Percentiles rank a stretch among this genome's conserved stretches.
Evolutionary conservation across 768 basidiomycete species (phyloP).

Genomic region (Podaxis pistillaris): DNA sequence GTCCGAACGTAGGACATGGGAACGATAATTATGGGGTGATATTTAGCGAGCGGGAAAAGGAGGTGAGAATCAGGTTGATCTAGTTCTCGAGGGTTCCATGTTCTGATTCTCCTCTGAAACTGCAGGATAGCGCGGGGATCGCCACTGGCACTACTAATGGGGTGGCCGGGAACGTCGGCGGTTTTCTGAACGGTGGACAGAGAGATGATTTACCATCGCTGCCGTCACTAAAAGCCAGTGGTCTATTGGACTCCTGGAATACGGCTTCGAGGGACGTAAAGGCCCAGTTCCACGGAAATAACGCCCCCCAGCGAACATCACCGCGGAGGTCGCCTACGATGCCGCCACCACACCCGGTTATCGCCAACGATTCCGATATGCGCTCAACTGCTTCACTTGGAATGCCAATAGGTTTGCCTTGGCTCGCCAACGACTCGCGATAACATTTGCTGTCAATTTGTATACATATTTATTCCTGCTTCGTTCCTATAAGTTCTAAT

Average conservation of each 20-base stretch:
- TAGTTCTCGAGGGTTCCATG: conserved; percentile 10
- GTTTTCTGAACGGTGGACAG: conserved; percentile 19
- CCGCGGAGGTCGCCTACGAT: conserved; percentile 27
- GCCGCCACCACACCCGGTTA: conserved; percentile 17
- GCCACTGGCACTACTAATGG: conserved; percentile 13
- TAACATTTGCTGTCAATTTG: conserved; percentile 22
- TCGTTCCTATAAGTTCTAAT: conserved; percentile 9
- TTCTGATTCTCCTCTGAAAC: conserved; percentile 8
- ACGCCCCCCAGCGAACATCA: conserved; percentile 23
- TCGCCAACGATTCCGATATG: conserved; percentile 26
- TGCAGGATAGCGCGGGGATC: conserved; percentile 13
- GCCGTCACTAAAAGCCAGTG: conserved; percentile 74
- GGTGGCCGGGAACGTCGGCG: conserved; percentile 18
- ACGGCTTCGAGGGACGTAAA: conserved; percentile 27
- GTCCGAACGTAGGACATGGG: conserved; percentile 20
- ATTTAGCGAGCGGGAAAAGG: conserved; percentile 22
- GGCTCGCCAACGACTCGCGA: conserved; percentile 65
- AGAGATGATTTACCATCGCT: conserved; percentile 44
- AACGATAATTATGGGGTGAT: conserved; percentile 17
- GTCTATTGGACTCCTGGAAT: conserved; percentile 60
- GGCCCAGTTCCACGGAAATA: conserved; percentile 20
- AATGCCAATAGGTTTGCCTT: conserved; percentile 68
- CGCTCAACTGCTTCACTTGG: conserved; percentile 31
- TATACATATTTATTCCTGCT: conserved; percentile 14
- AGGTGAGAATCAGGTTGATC: conserved; percentile 14